Conservation (phyloP, 352 stramenopile genomes). For the Pythium volutum region DNA sequence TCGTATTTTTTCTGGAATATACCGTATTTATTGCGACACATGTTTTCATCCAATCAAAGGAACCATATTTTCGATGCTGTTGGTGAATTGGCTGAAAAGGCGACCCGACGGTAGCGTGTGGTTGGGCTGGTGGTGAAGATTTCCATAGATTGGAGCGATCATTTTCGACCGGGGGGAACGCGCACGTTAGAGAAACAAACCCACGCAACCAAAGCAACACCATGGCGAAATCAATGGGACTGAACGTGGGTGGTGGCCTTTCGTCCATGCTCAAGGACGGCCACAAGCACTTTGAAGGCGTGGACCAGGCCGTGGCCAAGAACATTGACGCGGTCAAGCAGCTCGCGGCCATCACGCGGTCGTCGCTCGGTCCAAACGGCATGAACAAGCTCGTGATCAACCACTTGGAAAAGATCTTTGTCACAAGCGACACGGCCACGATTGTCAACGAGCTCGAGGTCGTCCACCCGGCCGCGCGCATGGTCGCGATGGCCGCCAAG, state of each 20-base stretch:
- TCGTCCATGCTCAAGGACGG: conserved; percentile 98
- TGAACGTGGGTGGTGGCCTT: conserved; percentile 95
- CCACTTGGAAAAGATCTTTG: conserved; percentile 99
- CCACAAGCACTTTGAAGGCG: conserved; percentile 94
- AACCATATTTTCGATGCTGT: neutral
- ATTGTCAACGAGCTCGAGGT: conserved; percentile 99
- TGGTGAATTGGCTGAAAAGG: conserved; percentile 18
- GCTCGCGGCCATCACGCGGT: conserved; percentile 96
- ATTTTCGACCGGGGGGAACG: conserved; percentile 11
- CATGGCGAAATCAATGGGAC: conserved; percentile 93
- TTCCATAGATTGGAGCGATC: conserved; percentile 32
- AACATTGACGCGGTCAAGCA: conserved; percentile 99
- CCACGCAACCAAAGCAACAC: conserved; percentile 7
- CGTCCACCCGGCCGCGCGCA: conserved; percentile 97
- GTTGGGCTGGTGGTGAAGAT: conserved; percentile 27
- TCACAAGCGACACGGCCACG: conserved; percentile 98
- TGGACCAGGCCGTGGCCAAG: conserved; percentile 95
- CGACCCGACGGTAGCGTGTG: conserved; percentile 17
- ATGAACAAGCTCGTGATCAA: conserved; percentile 99
- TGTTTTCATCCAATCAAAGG: conserved; percentile 17
- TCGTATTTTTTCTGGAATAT: conserved; percentile 7
- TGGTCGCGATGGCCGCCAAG: conserved; percentile 97
- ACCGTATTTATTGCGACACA: conserved; percentile 20
- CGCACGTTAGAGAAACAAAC: neutral
- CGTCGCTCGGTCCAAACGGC: conserved; percentile 97